A percentile compares a stretch with the other conserved stretches of the same genome.
These are phyloP conservation scores for Salix udensis DNA, from an alignment of 345 rosid genomes.

Conservation along the genomic window DNA sequence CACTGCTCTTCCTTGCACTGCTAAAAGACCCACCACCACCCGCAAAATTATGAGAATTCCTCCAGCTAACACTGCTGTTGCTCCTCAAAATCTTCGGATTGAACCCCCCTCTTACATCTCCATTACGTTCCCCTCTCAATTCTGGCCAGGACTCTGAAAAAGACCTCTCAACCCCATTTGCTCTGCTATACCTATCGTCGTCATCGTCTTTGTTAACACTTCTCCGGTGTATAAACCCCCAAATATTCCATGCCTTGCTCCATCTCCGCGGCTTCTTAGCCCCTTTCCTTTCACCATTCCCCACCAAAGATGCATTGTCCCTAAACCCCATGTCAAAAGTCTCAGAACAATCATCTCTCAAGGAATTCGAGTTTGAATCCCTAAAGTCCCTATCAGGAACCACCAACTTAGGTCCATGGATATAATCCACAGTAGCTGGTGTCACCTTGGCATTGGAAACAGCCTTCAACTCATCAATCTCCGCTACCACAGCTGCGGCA, in stretches of 20 bases:
- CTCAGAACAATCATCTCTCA: constrained; percentile 76
- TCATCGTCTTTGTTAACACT: constrained; percentile 64
- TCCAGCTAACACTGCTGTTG: constrained; percentile 94
- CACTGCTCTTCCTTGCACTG: constrained; percentile 52
- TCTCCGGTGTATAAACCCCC: constrained; percentile 68
- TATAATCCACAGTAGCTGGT: constrained; percentile 51
- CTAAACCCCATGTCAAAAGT: constrained; percentile 56
- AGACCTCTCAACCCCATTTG: constrained; percentile 63
- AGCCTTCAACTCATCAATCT: constrained; percentile 65
- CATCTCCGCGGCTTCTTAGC: constrained; percentile 67
- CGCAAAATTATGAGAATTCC: constrained; percentile 50
- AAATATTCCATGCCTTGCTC: constrained; percentile 85
- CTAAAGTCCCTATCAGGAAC: constrained; percentile 47
- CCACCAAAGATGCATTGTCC: constrained; percentile 52
- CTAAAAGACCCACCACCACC: constrained; percentile 48
- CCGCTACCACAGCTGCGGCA: constrained; percentile 76
- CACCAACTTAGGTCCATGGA: constrained; percentile 41
- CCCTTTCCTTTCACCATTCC: constrained; percentile 51
- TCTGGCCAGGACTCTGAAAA: constrained; percentile 90
- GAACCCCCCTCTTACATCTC: constrained; percentile 52
- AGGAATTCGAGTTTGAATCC: constrained; percentile 64
- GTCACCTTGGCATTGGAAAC: constrained; percentile 68
- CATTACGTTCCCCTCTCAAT: constrained; percentile 57
- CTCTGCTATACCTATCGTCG: constrained; percentile 63
- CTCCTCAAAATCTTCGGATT: constrained; percentile 78